These are phyloP conservation scores for Erysiphe pulchra DNA, from an alignment of 2,329 filamentous ascomycete genomes.

Conservation along the genomic window DNA sequence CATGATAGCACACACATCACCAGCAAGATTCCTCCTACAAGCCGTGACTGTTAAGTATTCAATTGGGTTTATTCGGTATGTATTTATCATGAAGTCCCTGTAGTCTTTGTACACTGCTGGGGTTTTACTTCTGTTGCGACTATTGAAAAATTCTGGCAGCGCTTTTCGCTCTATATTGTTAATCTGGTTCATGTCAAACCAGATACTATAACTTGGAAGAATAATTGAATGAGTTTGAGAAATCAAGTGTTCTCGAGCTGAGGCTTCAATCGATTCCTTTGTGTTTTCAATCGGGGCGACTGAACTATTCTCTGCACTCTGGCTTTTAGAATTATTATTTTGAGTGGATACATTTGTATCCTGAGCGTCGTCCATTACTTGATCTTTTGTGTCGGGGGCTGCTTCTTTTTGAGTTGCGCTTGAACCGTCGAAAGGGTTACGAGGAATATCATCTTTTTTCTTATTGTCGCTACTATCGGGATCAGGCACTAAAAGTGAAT, in stretches of 20 bases:
- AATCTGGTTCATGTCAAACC: conserved; percentile 95
- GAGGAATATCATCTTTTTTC: conserved; percentile 17
- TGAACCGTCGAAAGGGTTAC: conserved; percentile 45
- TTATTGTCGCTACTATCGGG: conserved; percentile 21
- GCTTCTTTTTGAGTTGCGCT: conserved; percentile 26
- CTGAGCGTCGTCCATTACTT: conserved; percentile 50
- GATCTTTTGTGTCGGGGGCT: conserved; percentile 38
- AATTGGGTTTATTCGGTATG: conserved; percentile 80
- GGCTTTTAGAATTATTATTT: conserved; percentile 11
- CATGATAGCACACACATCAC: conserved; percentile 98
- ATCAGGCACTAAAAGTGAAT: conserved; percentile 20
- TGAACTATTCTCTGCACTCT: conserved; percentile 17
- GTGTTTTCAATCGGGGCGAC: conserved; percentile 35
- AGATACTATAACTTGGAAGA: conserved; percentile 87
- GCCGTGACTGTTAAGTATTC: conserved; percentile 96
- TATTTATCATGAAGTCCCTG: conserved; percentile 99
- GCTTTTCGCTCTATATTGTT: conserved; percentile 84
- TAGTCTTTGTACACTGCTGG: conserved; percentile 96
- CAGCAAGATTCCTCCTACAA: conserved; percentile 78
- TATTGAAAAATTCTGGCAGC: conserved; percentile 95
- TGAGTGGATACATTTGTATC: conserved; percentile 24
- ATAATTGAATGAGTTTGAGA: conserved; percentile 90
- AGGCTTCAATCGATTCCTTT: conserved; percentile 60
- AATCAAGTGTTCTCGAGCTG: conserved; percentile 75
- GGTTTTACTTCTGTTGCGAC: conserved; percentile 91